Evolutionary conservation across 495 filamentous ascomycete species (phyloP), one percentile per base, ranked within the genome.

Genomic region (Penicillium atrosanguineum): DNA sequence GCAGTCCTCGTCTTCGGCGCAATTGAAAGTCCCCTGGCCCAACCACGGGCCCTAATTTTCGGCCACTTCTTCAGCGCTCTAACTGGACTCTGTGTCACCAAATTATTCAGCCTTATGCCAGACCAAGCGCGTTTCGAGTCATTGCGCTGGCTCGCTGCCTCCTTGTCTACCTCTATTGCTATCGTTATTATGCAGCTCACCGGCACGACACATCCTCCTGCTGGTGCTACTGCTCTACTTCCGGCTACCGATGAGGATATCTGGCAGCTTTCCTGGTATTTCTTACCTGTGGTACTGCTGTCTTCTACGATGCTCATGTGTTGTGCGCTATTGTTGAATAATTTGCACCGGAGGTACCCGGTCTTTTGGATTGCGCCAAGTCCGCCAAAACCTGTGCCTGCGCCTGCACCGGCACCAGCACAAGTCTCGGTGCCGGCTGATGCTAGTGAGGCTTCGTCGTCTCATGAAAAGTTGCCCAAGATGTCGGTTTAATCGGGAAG

Each of bases 171-270:
- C 20, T 86, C 84, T 0, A 54, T 76, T 14, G 76, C 89, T 0
- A 86, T 85, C 7, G 75, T 84, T 0, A 59, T 84, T 18, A 95
- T 95, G 90, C 79, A 80, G 2, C 49, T 88, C 15, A 91, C 88
- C 0, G 82, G 83, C 7, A 92, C 89, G 0, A 78, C 89, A 0
- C 87, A 95, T 59, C 90, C 90, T 7, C 90, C 90, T 3, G 90
- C 88, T 0, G 90, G 90, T 12, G 90, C 90, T 1, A 92, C 88
- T 4, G 90, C 90, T 0, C 62, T 95, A 11, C 73, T 94, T 25
- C 87, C 88, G 0, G 86, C 85, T 1, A 75, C 83, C 0, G 77
- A 85, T 41, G 60, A 78, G 1, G 67, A 70, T 1, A 71, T 87
- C 1, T 76, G 74, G 31, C 58, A 61, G 0, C 70, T 95, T 44